Evolutionary conservation across 106 monocot genomes (phyloP).

Genomic region (Allium cepa): DNA sequence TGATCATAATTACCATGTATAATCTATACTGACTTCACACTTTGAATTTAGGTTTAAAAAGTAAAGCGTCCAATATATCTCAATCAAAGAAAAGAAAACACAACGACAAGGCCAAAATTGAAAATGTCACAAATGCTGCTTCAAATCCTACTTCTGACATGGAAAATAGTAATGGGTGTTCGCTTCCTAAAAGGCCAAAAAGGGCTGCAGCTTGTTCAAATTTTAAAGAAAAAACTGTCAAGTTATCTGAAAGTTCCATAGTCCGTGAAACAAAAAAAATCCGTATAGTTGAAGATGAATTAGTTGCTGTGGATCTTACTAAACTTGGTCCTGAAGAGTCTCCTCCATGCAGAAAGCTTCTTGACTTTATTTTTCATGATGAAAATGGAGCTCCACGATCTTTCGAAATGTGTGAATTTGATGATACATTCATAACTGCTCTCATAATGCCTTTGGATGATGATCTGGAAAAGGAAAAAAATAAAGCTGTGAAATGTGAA

Average conservation of each 20-base stretch:
- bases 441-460: constrained; percentile 92
- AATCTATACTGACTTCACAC: no score
- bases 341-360: constrained; percentile 66
- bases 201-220: constrained; percentile 73
- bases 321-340: constrained; percentile 58
- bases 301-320: constrained; percentile 65
- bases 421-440: constrained; percentile 79
- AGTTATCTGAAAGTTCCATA: constrained; percentile 36
- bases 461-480: constrained; percentile 51
- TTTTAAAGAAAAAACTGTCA: constrained; percentile 76
- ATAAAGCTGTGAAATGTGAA: constrained; percentile 72
- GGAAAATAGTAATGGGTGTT: background rate
- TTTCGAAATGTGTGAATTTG: constrained; percentile 92
- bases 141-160: background rate
- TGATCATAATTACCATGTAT: no score
- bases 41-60: constrained; percentile 5
- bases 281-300: constrained; percentile 56
- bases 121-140: background rate
- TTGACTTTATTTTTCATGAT: constrained; percentile 89
- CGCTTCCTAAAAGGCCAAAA: constrained; percentile 52
- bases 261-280: constrained; percentile 33
- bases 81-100: constrained; percentile 7
- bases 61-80: constrained; percentile 2
- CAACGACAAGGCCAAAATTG: background rate
- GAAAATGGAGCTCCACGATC: constrained; percentile 74